Evolutionary conservation across 257 asterid genomes (phyloP).

Genomic region (Scutellaria baicalensis): DNA sequence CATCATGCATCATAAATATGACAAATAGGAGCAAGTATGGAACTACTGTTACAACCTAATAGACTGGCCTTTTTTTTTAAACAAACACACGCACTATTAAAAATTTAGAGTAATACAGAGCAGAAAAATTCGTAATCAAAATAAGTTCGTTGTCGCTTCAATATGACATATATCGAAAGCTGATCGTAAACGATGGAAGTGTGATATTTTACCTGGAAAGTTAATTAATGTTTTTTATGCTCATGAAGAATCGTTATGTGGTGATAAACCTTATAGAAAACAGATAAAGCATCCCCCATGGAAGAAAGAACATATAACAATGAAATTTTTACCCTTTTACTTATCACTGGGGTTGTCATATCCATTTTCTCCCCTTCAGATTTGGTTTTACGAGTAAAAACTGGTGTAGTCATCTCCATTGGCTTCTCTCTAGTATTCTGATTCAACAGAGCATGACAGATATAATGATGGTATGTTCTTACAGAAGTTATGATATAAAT

Average conservation of each 20-base stretch:
- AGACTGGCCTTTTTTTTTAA: not conserved
- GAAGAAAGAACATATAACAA: not conserved
- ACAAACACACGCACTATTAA: not conserved
- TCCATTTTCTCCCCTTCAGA: slow-evolving; percentile 74
- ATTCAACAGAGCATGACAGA: slow-evolving; percentile 8
- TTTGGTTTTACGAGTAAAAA: slow-evolving; percentile 48
- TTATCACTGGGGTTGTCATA: slow-evolving; percentile 88
- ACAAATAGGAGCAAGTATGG: not conserved
- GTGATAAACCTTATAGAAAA: not conserved
- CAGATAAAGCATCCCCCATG: not conserved
- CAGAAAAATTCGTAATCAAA: not conserved
- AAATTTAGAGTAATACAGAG: not conserved
- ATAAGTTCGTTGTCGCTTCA: not conserved
- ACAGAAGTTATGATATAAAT: not conserved
- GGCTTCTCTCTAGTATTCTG: slow-evolving; percentile 62
- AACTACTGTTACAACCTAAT: not conserved
- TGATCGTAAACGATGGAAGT: not conserved
- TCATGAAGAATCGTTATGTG: not conserved
- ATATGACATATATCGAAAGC: not conserved
- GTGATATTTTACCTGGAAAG: not conserved
- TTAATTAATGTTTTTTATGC: not conserved
- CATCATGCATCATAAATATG: not conserved
- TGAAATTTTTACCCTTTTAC: slow-evolving; percentile 42
- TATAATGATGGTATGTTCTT: not conserved
- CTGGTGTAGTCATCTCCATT: slow-evolving; percentile 94